Base-by-base conservation (phyloP, 1,139 yeast genomes). In the Yamadazyma spencermartinsiae region DNA sequence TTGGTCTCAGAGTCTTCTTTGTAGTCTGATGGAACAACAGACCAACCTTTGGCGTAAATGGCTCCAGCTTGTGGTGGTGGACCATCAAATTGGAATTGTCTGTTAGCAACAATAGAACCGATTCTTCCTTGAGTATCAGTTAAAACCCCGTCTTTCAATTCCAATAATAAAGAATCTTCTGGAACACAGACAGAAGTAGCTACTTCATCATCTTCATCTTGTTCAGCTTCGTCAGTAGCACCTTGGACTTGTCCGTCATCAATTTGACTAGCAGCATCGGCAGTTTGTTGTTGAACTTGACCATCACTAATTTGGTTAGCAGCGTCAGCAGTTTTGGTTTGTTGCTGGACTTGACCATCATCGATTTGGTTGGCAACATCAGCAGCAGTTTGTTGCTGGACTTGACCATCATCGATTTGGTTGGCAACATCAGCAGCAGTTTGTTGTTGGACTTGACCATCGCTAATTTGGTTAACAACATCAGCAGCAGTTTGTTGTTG, bases 331-430 rank as follows among this genome's bases (percentile, higher is more conserved):
- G 52, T 39, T 26, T 53, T 42, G 34, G 66, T 54, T 29, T 64
- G 52, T 46, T 58, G 65, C 50, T 63, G 71, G 23, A 58, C 56
- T 54, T 65, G 70, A 30, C 69, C 68, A 40, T 63, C 68, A 36
- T 49, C 41, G 36, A 58, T 54, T 50, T 61, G 64, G 39, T 49
- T 43, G 18, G 47, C 58, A 32, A 50, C 65, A 11, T 55, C 38
- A 19, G 63, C 63, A 39, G 57, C 52, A 50, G 66, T 50, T 51
- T 53, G 65, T 39, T 60, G 79, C 61, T 79, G 85, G 50, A 78
- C 66, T 65, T 80, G 85, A 52, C 85, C 85, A 49, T 79, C 84
- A 43, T 71, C 67, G 42, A 79, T 78, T 61, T 79, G 84, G 52
- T 56, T 57, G 35, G 72, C 60, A 12, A 54, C 74, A 27, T 70